Conservation (phyloP, 2,329 filamentous ascomycete genomes). For the Didymella sp. region DNA sequence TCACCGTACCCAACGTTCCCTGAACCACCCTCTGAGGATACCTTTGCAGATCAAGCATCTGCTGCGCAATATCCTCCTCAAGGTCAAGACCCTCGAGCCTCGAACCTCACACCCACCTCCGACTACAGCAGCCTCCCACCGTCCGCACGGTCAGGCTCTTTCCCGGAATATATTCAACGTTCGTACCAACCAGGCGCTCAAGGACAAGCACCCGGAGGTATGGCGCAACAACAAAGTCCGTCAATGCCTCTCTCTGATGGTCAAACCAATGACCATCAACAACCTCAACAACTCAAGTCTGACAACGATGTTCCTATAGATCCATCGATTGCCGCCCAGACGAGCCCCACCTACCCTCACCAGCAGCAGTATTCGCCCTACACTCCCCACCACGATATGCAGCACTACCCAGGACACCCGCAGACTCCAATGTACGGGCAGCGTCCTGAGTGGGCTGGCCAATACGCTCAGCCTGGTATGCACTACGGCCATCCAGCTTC, state of each 20-base stretch:
- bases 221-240: constrained; percentile 99
- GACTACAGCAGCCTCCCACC: constrained; percentile 84
- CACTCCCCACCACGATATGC: constrained; percentile 83
- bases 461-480: constrained; percentile 59
- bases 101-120: constrained; percentile 82
- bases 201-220: constrained; percentile 80
- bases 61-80: constrained; percentile 83
- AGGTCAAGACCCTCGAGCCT: constrained; percentile 78
- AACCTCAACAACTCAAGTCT: constrained; percentile 77
- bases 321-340: constrained; percentile 92
- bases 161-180: constrained; percentile 86
- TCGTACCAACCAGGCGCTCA: constrained; percentile 78
- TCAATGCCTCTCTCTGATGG: constrained; percentile 87
- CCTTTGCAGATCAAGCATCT: constrained; percentile 88
- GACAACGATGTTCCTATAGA: constrained; percentile 98
- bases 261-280: constrained; percentile 72
- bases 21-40: constrained; percentile 79
- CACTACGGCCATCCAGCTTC: constrained; percentile 63
- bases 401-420: constrained; percentile 71
- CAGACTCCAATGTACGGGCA: constrained; percentile 66
- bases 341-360: constrained; percentile 89
- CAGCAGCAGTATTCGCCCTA: constrained; percentile 86
- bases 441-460: constrained; percentile 74
- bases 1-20: constrained; percentile 62
- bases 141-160: constrained; percentile 79